A percentile compares a stretch with the other conserved stretches of the same genome.
These are phyloP conservation scores for Mycena citricolor DNA, from an alignment of 1,284 basidiomycete species.

Conservation along the genomic window DNA sequence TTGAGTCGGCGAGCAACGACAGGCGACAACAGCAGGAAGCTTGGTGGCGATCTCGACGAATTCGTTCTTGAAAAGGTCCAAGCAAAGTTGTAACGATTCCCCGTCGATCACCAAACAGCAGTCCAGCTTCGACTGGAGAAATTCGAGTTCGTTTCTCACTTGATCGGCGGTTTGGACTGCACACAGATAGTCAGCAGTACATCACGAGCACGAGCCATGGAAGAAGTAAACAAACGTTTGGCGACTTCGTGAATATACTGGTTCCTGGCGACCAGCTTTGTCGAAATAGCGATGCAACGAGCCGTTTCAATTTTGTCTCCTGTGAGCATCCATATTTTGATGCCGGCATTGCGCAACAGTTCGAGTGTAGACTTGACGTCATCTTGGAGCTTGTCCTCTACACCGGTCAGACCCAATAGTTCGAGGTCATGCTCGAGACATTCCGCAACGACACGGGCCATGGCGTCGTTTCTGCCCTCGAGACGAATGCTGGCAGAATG, in stretches of 20 bases:
- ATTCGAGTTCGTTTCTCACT: slow-evolving; percentile 89
- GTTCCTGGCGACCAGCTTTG: slow-evolving; percentile 92
- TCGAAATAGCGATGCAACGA: slow-evolving; percentile 96
- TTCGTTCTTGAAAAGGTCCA: slow-evolving; percentile 88
- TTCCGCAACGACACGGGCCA: slow-evolving; percentile 72
- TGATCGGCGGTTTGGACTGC: slow-evolving; percentile 83
- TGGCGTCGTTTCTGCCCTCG: slow-evolving; percentile 81
- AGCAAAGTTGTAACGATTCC: slow-evolving; percentile 90
- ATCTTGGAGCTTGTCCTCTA: slow-evolving; percentile 98
- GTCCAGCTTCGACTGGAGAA: slow-evolving; percentile 91
- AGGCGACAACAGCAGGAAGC: slow-evolving; percentile 94
- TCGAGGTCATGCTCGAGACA: slow-evolving; percentile 90
- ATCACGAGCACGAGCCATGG: not conserved
- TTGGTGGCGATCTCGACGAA: slow-evolving; percentile 97
- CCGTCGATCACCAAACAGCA: slow-evolving; percentile 99
- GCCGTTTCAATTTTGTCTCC: slow-evolving; percentile 99
- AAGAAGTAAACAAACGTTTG: slow-evolving; percentile 65
- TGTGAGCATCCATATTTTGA: slow-evolving; percentile 99
- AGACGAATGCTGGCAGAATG: slow-evolving; percentile 76
- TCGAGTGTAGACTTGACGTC: slow-evolving; percentile 95
- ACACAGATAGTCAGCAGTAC: slow-evolving; percentile 14
- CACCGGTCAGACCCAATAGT: slow-evolving; percentile 91
- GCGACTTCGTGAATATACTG: slow-evolving; percentile 98
- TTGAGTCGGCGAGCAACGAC: slow-evolving; percentile 97
- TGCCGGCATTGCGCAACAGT: slow-evolving; percentile 90